A percentile compares a stretch with the other conserved stretches of the same genome.
Evolutionary conservation across 768 basidiomycete species (phyloP).

Genomic region (Mycena vitilis): DNA sequence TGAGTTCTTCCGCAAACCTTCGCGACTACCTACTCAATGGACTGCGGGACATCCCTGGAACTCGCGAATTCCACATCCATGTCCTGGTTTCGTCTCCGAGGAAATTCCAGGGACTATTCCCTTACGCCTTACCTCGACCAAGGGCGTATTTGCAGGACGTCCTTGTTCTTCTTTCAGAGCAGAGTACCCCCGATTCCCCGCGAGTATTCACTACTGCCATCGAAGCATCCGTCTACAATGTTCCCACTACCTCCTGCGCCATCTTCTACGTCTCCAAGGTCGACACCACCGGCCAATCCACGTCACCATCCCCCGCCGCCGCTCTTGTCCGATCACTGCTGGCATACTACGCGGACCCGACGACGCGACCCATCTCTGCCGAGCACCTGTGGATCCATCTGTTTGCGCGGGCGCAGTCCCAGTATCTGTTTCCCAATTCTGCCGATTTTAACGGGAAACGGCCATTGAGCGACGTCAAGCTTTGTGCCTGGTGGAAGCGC

Average conservation of each 20-base stretch:
- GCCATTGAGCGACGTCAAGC: conserved; percentile 78
- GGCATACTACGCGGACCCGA: conserved; percentile 68
- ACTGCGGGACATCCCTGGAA: conserved; percentile 69
- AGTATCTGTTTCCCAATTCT: conserved; percentile 96
- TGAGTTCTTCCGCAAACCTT: conserved; percentile 49
- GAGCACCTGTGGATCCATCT: conserved; percentile 83
- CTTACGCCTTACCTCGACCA: conserved; percentile 75
- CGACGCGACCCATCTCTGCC: conserved; percentile 69
- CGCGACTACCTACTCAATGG: conserved; percentile 72
- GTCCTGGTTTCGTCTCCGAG: conserved; percentile 76
- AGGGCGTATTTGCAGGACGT: conserved; percentile 81
- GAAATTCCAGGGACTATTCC: conserved; percentile 78
- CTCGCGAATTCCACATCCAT: conserved; percentile 80
- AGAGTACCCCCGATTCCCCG: conserved; percentile 58
- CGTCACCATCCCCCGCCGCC: conserved; percentile 73
- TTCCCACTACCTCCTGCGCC: conserved; percentile 75
- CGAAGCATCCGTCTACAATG: conserved; percentile 79
- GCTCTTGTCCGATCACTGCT: conserved; percentile 77
- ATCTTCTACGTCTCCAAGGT: conserved; percentile 95
- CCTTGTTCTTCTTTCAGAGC: conserved; percentile 79
- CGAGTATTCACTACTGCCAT: conserved; percentile 82
- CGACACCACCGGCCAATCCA: conserved; percentile 88
- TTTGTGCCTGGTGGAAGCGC: conserved; percentile 95
- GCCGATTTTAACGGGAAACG: conserved; percentile 74
- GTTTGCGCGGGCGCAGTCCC: conserved; percentile 89